Conservation (phyloP, 371 early-diverging fungal species). For the Umbelopsis sp. region DNA sequence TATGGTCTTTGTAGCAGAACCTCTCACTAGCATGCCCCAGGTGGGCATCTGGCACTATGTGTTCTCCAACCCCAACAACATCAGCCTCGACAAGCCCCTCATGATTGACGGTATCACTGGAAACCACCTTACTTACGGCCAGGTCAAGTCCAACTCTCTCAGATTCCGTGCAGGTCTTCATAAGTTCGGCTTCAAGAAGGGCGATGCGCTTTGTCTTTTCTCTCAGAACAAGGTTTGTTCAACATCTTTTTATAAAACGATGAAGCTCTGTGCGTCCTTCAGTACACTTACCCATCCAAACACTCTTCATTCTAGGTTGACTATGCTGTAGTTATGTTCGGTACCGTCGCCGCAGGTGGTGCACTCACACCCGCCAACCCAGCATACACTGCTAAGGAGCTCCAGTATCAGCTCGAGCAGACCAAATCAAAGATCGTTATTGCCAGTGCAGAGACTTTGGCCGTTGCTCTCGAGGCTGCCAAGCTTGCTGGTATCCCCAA, state of each 20-base stretch:
- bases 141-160: conserved; percentile 4
- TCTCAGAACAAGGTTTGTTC: conserved; percentile 27
- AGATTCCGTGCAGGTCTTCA: conserved; percentile 23
- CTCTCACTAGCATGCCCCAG: conserved; percentile 4
- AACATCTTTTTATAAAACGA: neutral
- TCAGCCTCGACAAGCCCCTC: conserved; percentile 19
- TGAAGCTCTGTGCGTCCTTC: neutral
- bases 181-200: conserved; percentile 23
- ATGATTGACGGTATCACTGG: conserved; percentile 26
- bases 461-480: conserved; percentile 52
- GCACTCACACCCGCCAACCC: conserved; percentile 18
- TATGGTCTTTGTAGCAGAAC: conserved; percentile 3
- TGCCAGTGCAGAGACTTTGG: conserved; percentile 37
- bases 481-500: conserved; percentile 48
- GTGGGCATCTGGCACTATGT: neutral
- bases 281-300: neutral
- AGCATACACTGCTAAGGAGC: conserved; percentile 20
- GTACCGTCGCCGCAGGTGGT: conserved; percentile 18
- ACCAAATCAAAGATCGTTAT: conserved; percentile 21
- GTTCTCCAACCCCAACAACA: conserved; percentile 20
- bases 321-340: neutral
- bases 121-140: conserved; percentile 20
- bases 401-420: conserved; percentile 18
- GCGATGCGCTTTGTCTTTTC: conserved; percentile 24
- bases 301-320: neutral